Evolutionary conservation across 805 yeast genomes (phyloP).

Genomic region (Barnettozyma siamensis): DNA sequence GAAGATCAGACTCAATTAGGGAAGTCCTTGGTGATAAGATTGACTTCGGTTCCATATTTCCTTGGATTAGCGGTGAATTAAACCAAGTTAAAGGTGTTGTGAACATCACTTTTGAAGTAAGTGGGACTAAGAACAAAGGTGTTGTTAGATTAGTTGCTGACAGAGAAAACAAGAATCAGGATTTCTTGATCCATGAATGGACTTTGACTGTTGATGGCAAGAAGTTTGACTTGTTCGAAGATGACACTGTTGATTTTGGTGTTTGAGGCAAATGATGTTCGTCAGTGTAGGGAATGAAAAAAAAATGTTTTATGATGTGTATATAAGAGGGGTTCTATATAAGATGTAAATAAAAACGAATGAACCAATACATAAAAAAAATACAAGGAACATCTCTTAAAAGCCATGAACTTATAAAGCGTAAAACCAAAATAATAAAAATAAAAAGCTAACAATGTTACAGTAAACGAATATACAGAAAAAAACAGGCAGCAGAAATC

Average conservation of each 20-base stretch:
- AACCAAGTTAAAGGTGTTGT: conserved; percentile 81
- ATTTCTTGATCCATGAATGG: conserved; percentile 61
- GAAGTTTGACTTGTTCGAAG: conserved; percentile 43
- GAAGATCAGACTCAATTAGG: conserved; percentile 65
- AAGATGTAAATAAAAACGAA: not conserved
- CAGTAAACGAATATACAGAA: too few relatives aligned
- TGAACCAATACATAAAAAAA: too few relatives aligned
- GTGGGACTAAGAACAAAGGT: conserved; percentile 58
- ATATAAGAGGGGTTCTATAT: not conserved
- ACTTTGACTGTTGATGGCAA: conserved; percentile 43
- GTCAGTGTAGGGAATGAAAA: too few relatives aligned
- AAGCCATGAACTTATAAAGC: too few relatives aligned
- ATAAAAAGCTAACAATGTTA: too few relatives aligned
- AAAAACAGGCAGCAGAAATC: too few relatives aligned
- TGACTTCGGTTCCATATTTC: conserved; percentile 65
- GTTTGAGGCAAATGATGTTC: conserved; percentile 11
- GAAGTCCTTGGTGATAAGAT: conserved; percentile 69
- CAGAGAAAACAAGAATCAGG: conserved; percentile 51
- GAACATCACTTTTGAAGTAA: conserved; percentile 63
- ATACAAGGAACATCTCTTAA: too few relatives aligned
- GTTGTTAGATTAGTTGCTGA: conserved; percentile 63
- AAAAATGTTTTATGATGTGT: not conserved
- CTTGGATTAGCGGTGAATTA: conserved; percentile 85
- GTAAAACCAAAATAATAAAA: too few relatives aligned
- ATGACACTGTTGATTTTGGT: conserved; percentile 32